Percentiles rank a stretch among this genome's conserved stretches.
These are phyloP conservation scores for Paraconiothyrium brasiliense DNA, from an alignment of 2,329 filamentous ascomycete genomes.

Conservation along the genomic window DNA sequence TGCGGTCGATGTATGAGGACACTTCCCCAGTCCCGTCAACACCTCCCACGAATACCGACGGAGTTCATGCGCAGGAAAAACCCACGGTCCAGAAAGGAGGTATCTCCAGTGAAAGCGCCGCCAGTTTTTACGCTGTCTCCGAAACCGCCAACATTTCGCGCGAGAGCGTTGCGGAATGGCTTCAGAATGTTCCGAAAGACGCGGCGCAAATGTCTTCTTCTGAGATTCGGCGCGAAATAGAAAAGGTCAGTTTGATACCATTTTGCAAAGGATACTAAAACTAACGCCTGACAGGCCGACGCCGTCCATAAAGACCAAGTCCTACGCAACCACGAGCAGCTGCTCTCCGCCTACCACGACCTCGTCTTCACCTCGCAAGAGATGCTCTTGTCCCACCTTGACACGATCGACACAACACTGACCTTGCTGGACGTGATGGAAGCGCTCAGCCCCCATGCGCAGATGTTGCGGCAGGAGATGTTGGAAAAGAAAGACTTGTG, in stretches of 20 bases:
- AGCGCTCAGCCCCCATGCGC: constrained; percentile 12
- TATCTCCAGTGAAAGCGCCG: background rate
- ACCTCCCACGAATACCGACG: background rate
- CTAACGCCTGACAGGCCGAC: constrained; percentile 2
- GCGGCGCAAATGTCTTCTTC: background rate
- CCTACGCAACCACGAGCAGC: background rate
- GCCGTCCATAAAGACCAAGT: background rate
- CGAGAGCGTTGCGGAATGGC: background rate
- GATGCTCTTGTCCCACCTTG: constrained; percentile 15
- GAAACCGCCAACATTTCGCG: background rate
- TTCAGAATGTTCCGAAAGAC: background rate
- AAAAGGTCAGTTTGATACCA: background rate
- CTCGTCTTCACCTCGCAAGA: background rate
- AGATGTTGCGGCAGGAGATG: constrained; percentile 10
- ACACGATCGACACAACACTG: constrained; percentile 16
- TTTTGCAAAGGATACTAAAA: too few relatives aligned
- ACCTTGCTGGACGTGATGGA: constrained; percentile 14
- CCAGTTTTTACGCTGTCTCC: background rate
- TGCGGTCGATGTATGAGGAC: background rate
- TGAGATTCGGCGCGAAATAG: constrained; percentile 1
- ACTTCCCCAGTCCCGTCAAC: background rate
- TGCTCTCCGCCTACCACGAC: background rate
- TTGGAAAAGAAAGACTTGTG: constrained; percentile 14
- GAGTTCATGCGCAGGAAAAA: background rate
- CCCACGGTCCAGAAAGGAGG: background rate